Base-by-base conservation (phyloP, 2,329 filamentous ascomycete genomes). In the Plenodomus biglobosus region DNA sequence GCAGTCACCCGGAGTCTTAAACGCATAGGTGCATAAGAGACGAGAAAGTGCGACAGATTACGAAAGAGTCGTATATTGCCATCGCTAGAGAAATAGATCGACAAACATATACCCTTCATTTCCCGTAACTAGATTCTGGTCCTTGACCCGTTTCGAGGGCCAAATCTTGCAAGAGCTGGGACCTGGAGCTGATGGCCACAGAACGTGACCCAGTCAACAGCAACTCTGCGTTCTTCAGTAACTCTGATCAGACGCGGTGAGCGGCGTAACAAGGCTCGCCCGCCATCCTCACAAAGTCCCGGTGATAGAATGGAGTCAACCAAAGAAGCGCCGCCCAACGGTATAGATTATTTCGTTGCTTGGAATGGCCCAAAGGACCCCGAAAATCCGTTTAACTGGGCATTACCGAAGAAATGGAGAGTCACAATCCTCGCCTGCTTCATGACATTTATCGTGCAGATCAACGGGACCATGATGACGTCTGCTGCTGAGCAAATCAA, bases 341-440 rank as follows among this genome's bases (percentile, higher is more conserved):
- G 30, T 38, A 52, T 16, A 41, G 40, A 21, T 24, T 15, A 52
- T 45, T 48, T 48, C 19, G 35, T 55, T 11, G 53, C 55, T 7
- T 69, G 64, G 63, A 36, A 54, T 40, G 55, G 55, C 2, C 56
- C 59, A 8, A 44, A 53, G 1, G 66, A 70, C 34, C 55, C 58
- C 2, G 42, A 52, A 1, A 70, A 70, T 42, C 66, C 66, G 2
- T 76, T 76, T 64, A 76, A 77, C 49, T 77, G 73, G 71, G 60
- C 65, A 17, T 50, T 46, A 1, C 50, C 53, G 1, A 75, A 74
- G 40, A 76, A 76, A 66, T 76, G 74, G 71, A 56, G 67, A 15
- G 57, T 74, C 20, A 75, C 74, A 1, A 47, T 76, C 8, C 70
- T 75, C 3, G 65, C 74, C 3, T 76, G 74, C 40, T 73, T 74